Conservation (phyloP, 495 filamentous ascomycete genomes). For the Tetracladium marchalianum region DNA sequence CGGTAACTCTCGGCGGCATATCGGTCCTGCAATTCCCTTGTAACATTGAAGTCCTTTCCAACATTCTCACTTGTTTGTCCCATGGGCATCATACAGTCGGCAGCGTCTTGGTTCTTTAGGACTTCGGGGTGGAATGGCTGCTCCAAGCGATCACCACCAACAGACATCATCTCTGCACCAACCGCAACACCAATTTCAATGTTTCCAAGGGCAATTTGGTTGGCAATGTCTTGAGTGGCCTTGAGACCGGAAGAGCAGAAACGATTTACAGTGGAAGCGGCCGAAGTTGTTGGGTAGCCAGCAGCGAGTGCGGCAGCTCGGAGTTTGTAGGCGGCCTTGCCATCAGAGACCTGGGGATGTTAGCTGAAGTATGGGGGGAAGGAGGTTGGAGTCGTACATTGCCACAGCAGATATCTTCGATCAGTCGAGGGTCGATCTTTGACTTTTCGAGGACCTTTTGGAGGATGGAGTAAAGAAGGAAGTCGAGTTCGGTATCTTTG, state of each 20-base stretch:
- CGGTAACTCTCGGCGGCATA: slow-evolving; percentile 79
- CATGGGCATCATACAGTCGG: slow-evolving; percentile 81
- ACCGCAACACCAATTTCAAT: slow-evolving; percentile 84
- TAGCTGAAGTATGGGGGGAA: slow-evolving; percentile 26
- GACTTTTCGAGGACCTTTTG: slow-evolving; percentile 63
- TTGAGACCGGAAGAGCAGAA: slow-evolving; percentile 97
- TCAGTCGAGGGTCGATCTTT: slow-evolving; percentile 67
- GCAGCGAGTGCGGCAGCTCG: slow-evolving; percentile 83
- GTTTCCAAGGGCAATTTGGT: slow-evolving; percentile 66
- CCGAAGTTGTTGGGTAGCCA: slow-evolving; percentile 83
- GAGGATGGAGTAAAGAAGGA: slow-evolving; percentile 61
- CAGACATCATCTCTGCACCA: slow-evolving; percentile 82
- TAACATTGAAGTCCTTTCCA: slow-evolving; percentile 75
- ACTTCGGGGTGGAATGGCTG: slow-evolving; percentile 72
- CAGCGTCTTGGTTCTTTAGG: slow-evolving; percentile 52
- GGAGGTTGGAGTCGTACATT: slow-evolving; percentile 80
- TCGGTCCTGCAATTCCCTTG: slow-evolving; percentile 66
- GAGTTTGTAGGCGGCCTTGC: slow-evolving; percentile 65
- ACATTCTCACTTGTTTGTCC: slow-evolving; percentile 96
- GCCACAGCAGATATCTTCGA: slow-evolving; percentile 88
- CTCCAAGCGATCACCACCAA: slow-evolving; percentile 54
- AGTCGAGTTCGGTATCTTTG: slow-evolving; percentile 86
- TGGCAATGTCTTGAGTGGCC: slow-evolving; percentile 86
- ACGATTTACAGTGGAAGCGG: slow-evolving; percentile 73
- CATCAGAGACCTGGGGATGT: slow-evolving; percentile 48